These are phyloP conservation scores for Immersiella caudata DNA, from an alignment of 495 filamentous ascomycete genomes.

Conservation along the genomic window DNA sequence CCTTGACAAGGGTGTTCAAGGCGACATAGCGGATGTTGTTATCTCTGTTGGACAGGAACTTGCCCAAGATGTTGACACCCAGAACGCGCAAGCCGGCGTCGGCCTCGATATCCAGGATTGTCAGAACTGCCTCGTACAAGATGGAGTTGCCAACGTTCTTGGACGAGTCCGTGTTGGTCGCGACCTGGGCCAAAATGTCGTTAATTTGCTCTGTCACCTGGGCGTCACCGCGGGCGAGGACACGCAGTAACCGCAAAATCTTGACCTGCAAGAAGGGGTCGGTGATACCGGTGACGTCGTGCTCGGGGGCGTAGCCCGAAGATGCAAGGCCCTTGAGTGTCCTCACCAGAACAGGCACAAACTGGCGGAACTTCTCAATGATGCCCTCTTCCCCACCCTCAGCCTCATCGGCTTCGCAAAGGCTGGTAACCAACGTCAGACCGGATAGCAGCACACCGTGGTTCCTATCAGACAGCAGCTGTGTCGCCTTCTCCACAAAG, in stretches of 20 bases:
- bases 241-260: slow-evolving; percentile 81
- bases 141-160: slow-evolving; percentile 99
- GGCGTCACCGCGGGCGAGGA: slow-evolving; percentile 83
- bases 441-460: slow-evolving; percentile 94
- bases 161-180: slow-evolving; percentile 95
- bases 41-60: slow-evolving; percentile 95
- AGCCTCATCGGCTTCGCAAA: slow-evolving; percentile 91
- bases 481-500: slow-evolving; percentile 90
- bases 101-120: slow-evolving; percentile 96
- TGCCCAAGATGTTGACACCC: slow-evolving; percentile 97
- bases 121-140: slow-evolving; percentile 94
- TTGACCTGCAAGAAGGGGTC: slow-evolving; percentile 99
- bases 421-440: slow-evolving; percentile 84
- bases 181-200: slow-evolving; percentile 96
- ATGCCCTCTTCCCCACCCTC: slow-evolving; percentile 84
- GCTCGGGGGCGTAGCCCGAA: slow-evolving; percentile 96
- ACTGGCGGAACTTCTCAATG: slow-evolving; percentile 84
- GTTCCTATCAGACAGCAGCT: slow-evolving; percentile 85
- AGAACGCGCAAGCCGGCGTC: slow-evolving; percentile 91
- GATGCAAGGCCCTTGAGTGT: slow-evolving; percentile 87
- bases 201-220: slow-evolving; percentile 96
- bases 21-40: slow-evolving; percentile 99
- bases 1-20: slow-evolving; percentile 95
- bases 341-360: slow-evolving; percentile 78
- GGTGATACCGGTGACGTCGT: slow-evolving; percentile 96